Percentiles rank a stretch among this genome's conserved stretches.
Evolutionary conservation across 2,329 filamentous ascomycete species (phyloP).

Genomic region (Aspergillus thermomutatus): DNA sequence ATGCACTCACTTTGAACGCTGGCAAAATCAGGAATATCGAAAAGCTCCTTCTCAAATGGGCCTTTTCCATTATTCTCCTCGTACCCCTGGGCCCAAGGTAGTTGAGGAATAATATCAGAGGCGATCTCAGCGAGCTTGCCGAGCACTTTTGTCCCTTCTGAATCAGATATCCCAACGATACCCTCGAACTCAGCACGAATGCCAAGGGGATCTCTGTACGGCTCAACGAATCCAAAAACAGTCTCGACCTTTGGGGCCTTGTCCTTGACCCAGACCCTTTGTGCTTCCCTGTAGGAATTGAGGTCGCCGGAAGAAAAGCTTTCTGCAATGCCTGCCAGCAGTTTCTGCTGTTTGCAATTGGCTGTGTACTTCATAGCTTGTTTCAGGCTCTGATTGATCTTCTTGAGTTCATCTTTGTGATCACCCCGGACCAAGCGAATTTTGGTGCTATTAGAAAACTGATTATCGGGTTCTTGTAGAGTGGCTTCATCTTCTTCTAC

Average conservation of each 20-base stretch:
- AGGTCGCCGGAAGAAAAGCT: slow-evolving; percentile 49
- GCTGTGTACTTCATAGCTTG: slow-evolving; percentile 2
- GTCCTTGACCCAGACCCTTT: slow-evolving; percentile 53
- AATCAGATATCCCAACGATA: slow-evolving; percentile 34
- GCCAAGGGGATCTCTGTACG: slow-evolving; percentile 54
- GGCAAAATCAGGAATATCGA: slow-evolving; percentile 19
- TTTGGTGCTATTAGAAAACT: not conserved
- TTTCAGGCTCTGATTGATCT: not conserved
- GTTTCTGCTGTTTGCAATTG: not conserved
- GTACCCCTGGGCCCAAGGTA: slow-evolving; percentile 25
- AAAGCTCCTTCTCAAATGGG: slow-evolving; percentile 18
- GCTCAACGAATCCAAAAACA: slow-evolving; percentile 55
- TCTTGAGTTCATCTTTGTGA: slow-evolving; percentile 9
- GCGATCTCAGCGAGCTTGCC: slow-evolving; percentile 7
- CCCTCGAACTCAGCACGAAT: slow-evolving; percentile 54
- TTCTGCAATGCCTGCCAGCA: slow-evolving; percentile 3
- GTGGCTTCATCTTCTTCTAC: not conserved
- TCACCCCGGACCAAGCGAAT: slow-evolving; percentile 8
- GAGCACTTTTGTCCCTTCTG: slow-evolving; percentile 19
- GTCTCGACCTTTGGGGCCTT: slow-evolving; percentile 51
- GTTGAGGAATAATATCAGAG: slow-evolving; percentile 7
- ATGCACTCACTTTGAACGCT: slow-evolving; percentile 11
- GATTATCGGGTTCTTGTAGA: not conserved
- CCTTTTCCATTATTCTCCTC: slow-evolving; percentile 38
- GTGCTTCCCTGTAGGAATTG: slow-evolving; percentile 48